phyloP scores from a whole-genome alignment of 2,329 filamentous ascomycete species.

The Penicillium crustosum region DNA sequence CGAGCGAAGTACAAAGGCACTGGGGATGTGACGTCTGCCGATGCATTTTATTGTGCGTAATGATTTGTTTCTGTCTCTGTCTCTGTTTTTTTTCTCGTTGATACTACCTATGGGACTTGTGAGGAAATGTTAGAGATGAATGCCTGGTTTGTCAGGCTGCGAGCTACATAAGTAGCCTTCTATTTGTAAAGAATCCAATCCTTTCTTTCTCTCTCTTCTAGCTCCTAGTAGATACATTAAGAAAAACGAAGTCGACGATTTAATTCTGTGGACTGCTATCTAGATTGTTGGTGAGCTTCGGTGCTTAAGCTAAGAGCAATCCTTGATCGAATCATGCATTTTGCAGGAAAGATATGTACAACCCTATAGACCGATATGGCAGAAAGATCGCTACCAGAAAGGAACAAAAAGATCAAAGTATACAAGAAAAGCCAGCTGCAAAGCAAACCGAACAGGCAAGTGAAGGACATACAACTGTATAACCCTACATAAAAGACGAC shows the following conservation, averaged over 20 bases:
- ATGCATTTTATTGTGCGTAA: too few species aligned
- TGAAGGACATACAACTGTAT: background rate
- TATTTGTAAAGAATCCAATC: too few species aligned
- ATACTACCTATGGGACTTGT: too few species aligned
- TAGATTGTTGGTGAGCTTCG: background rate
- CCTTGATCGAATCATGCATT: conserved; percentile 8
- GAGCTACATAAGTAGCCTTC: too few species aligned
- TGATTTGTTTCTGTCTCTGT: too few species aligned
- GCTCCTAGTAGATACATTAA: too few species aligned
- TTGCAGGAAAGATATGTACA: conserved; percentile 16
- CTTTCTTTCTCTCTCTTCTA: too few species aligned
- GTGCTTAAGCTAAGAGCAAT: background rate
- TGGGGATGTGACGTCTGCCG: too few species aligned
- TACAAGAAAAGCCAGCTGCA: conserved; percentile 11
- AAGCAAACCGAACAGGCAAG: conserved; percentile 3
- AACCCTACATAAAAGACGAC: background rate
- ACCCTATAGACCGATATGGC: conserved; percentile 4
- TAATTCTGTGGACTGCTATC: background rate
- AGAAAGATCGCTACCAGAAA: background rate
- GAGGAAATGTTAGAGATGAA: too few species aligned
- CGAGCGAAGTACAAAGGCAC: too few species aligned
- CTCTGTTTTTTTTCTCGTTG: too few species aligned
- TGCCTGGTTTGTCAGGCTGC: too few species aligned
- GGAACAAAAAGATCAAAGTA: background rate
- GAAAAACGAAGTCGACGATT: background rate